Conservation (phyloP, 1,284 basidiomycete genomes). For the Xanthoconium separans region DNA sequence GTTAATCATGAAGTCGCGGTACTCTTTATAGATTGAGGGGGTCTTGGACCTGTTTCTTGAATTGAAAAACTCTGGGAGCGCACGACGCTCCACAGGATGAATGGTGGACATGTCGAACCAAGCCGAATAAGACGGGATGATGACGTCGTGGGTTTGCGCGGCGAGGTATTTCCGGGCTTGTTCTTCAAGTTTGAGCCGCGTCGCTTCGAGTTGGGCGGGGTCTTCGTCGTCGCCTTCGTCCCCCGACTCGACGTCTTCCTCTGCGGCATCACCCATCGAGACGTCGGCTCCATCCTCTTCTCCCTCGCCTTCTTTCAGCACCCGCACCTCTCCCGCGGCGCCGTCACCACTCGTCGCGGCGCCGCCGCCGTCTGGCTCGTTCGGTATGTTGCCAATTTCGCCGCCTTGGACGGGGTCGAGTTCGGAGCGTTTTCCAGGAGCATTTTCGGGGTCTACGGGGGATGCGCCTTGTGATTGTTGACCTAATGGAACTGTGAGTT, state of each 20-base stretch:
- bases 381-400: slow-evolving; percentile 70
- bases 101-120: slow-evolving; percentile 98
- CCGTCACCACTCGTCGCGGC: slow-evolving; percentile 43
- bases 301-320: slow-evolving; percentile 60
- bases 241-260: slow-evolving; percentile 57
- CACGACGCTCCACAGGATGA: slow-evolving; percentile 89
- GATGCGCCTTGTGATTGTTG: slow-evolving; percentile 60
- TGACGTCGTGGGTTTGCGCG: slow-evolving; percentile 94
- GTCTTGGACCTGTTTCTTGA: slow-evolving; percentile 94
- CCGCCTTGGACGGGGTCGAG: slow-evolving; percentile 69
- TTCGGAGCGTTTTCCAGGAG: slow-evolving; percentile 72
- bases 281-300: slow-evolving; percentile 66
- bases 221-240: slow-evolving; percentile 75
- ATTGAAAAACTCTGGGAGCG: slow-evolving; percentile 98
- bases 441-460: slow-evolving; percentile 72
- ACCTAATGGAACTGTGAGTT: slow-evolving; percentile 51
- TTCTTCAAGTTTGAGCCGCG: slow-evolving; percentile 75
- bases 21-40: slow-evolving; percentile 97
- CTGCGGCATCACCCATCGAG: slow-evolving; percentile 72
- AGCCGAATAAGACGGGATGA: slow-evolving; percentile 95
- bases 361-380: slow-evolving; percentile 43
- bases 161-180: slow-evolving; percentile 94
- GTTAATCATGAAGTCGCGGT: slow-evolving; percentile 99
- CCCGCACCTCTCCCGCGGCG: slow-evolving; percentile 40
- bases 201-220: slow-evolving; percentile 77